Evolutionary conservation across 2,329 filamentous ascomycete genomes (phyloP), one percentile per base, ranked within the genome.

Genomic region (Lecanosticta acicola): DNA sequence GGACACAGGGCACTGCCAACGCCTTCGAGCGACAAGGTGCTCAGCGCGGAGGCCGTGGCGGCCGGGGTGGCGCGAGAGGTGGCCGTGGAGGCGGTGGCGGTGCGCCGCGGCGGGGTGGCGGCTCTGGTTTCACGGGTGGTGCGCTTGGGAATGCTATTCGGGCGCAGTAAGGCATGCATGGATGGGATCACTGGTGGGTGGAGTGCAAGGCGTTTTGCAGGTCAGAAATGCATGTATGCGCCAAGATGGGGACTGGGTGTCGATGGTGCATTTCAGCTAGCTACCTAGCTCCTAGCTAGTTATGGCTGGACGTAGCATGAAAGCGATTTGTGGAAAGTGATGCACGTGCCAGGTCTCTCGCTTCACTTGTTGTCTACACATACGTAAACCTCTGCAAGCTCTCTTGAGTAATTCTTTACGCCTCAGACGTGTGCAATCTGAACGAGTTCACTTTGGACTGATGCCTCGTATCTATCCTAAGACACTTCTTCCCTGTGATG

Each of bases 11-110:
- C 60, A 95, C 90, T 58, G 83, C 87, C 48, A 94, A 94, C 64
- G 91, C 89, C 20, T 97, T 97, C 71, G 90, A 96, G 76, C 77
- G 91, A 67, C 88, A 95, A 74, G 86, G 87, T 56, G 87, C 86
- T 46, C 79, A 84, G 55, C 83, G 85, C 50, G 78, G 79, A 39
- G 79, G 83, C 20, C 81, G 84, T 39, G 73, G 84, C 51, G 83
- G 85, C 34, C 74, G 76, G 43, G 74, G 80, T 52, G 70, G 73
- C 37, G 69, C 70, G 46, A 43, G 80, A 34, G 80, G 83, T 35
- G 83, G 83, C 43, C 72, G 80, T 29, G 78, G 84, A 39, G 79
- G 79, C 36, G 52, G 49, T 18, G 51, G 45, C 20, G 78, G 79
- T 66, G 66, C 73, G 16, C 83, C 80, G 65, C 75, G 81, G 68